Conservation (phyloP, 2,329 filamentous ascomycete species). For the Colletotrichum siamense region DNA sequence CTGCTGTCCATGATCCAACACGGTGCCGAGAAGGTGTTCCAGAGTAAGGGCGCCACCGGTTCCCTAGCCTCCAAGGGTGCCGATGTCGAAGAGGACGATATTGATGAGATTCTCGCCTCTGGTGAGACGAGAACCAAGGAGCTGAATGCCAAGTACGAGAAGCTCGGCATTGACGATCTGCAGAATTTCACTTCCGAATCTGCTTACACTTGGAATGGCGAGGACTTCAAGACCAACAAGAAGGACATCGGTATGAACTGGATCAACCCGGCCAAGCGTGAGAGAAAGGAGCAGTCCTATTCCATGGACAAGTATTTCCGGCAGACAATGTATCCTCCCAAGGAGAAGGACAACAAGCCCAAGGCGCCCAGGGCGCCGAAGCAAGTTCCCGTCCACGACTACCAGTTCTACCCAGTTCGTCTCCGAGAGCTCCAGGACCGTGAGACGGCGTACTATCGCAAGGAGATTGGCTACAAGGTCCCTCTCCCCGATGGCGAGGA, state of each 20-base stretch:
- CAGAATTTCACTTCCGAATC: conserved; percentile 98
- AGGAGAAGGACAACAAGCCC: conserved; percentile 88
- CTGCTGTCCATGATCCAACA: conserved; percentile 98
- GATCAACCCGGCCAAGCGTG: conserved; percentile 98
- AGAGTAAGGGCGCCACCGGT: conserved; percentile 71
- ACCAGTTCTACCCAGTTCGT: conserved; percentile 91
- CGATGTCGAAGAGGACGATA: conserved; percentile 83
- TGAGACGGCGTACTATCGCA: conserved; percentile 94
- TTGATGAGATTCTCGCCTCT: conserved; percentile 84
- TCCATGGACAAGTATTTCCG: conserved; percentile 99
- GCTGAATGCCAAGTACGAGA: conserved; percentile 93
- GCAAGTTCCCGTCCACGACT: conserved; percentile 91
- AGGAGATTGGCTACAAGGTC: conserved; percentile 95
- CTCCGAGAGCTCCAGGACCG: conserved; percentile 92
- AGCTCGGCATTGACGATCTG: conserved; percentile 93
- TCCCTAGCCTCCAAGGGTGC: conserved; percentile 62
- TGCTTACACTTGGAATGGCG: conserved; percentile 98
- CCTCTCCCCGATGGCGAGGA: conserved; percentile 88
- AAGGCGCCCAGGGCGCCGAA: conserved; percentile 96
- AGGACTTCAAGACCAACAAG: conserved; percentile 91
- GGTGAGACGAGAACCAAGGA: conserved; percentile 90
- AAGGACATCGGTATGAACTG: conserved; percentile 92
- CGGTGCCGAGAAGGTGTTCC: conserved; percentile 93
- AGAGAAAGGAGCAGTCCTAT: conserved; percentile 97
- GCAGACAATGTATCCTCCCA: conserved; percentile 79